Evolutionary conservation across 2,329 filamentous ascomycete species (phyloP), one percentile per base, ranked within the genome.

Genomic region (Ophiostoma australiae): DNA sequence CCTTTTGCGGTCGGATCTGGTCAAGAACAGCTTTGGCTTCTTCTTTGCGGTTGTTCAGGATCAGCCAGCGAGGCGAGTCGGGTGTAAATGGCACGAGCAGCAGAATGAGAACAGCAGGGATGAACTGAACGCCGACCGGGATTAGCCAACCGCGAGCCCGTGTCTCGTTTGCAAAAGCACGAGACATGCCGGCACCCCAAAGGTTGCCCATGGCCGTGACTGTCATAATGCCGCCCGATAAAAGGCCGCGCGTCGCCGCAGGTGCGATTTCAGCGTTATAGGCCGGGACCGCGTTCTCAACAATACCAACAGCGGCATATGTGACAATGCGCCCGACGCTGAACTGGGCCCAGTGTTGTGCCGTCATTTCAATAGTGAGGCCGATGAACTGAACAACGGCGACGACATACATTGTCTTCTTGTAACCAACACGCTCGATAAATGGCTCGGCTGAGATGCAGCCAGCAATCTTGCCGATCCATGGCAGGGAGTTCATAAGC

Each of bases 141-240:
- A 48, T 20, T 13, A 48, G 13, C 79, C 79, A 80, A 35, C 73
- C 74, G 70, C 77, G 75, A 37, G 78, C 77, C 35, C 74, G 74
- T 23, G 70, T 72, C 27, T 71, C 70, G 11, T 74, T 76, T 61
- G 73, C 75, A 8, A 72, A 75, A 15, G 74, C 75, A 15, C 76
- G 76, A 67, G 75, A 78, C 72, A 74, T 73, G 48, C 72, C 73
- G 3, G 73, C 72, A 27, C 73, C 73, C 73, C 73, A 74, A n/a
- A 74, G 67, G 69, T 74, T 74, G n/a, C 73, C 73, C 3, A 70
- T 33, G 3, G 72, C 61, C 15, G 73, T 73, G 35, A 73, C 61
- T 10, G 72, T 71, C 70, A 74, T 74, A 31, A 72, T 68, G 69
- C 70, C 67, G 4, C 72, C 72, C 71, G 31, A 71, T 69, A 41